Conservation (phyloP, 2,329 filamentous ascomycete species). For the Fusarium palustre region DNA sequence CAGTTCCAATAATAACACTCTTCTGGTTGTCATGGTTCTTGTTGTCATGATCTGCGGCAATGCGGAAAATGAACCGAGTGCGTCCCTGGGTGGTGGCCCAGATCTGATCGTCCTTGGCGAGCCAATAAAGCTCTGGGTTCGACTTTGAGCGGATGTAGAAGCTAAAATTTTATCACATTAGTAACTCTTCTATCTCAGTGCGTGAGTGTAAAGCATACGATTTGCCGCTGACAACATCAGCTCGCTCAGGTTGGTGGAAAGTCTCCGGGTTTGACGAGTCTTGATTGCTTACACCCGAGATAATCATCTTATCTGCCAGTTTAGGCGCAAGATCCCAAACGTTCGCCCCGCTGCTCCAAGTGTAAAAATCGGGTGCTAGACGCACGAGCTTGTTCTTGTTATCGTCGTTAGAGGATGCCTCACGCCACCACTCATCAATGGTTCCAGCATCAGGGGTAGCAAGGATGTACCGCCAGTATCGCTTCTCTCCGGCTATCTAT, state of each 20-base stretch:
- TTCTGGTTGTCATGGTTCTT: background rate
- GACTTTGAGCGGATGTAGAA: background rate
- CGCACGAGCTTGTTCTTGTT: background rate
- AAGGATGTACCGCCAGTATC: background rate
- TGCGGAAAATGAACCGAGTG: background rate
- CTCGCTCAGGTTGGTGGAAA: background rate
- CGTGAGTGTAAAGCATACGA: background rate
- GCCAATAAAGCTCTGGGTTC: background rate
- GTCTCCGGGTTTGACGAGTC: background rate
- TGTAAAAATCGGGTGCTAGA: background rate
- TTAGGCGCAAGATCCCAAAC: background rate
- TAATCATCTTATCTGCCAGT: background rate
- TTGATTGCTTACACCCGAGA: background rate
- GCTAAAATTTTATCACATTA: background rate
- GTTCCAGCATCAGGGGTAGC: background rate
- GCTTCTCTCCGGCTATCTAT: background rate
- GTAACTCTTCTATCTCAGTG: background rate
- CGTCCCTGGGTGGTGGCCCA: background rate
- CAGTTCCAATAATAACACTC: background rate
- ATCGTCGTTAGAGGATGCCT: background rate
- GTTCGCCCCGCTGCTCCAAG: background rate
- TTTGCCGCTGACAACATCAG: background rate
- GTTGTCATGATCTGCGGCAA: background rate
- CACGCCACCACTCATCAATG: background rate
- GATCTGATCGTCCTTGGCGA: background rate